Conservation (phyloP, 2,329 filamentous ascomycete species). For the Shiraia sp. region DNA sequence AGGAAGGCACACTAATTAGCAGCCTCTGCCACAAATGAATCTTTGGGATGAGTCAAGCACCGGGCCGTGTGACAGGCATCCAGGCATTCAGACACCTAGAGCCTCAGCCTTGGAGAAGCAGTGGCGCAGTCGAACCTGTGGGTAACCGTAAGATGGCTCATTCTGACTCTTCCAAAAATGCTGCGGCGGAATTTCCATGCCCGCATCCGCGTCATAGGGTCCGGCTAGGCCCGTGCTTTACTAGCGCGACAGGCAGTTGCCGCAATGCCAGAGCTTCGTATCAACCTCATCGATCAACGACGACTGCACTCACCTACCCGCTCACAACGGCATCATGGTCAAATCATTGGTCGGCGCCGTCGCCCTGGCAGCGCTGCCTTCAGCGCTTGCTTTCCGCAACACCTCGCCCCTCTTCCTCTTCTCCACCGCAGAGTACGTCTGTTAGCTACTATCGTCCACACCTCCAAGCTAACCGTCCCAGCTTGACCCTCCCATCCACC, state of each 20-base stretch:
- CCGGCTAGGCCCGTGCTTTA: conserved; percentile 9
- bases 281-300: conserved; percentile 12
- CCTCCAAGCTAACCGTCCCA: conserved; percentile 32
- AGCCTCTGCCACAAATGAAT: conserved; percentile 5
- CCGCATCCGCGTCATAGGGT: conserved; percentile 32
- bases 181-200: conserved; percentile 18
- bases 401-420: conserved; percentile 89
- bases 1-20: conserved; percentile 5
- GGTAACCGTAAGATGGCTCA: too few species aligned
- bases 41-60: conserved; percentile 14
- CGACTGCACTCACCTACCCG: conserved; percentile 7
- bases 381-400: conserved; percentile 75
- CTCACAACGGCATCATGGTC: conserved; percentile 36
- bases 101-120: conserved; percentile 10
- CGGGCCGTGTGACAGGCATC: conserved; percentile 8
- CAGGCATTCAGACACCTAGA: conserved; percentile 4
- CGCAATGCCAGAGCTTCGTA: conserved; percentile 18
- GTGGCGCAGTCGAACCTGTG: conserved; percentile 9
- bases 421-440: conserved; percentile 76
- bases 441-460: conserved; percentile 8
- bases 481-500: conserved; percentile 30
- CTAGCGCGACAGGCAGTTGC: conserved; percentile 7
- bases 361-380: conserved; percentile 57
- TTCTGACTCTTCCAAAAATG: conserved; percentile 4
- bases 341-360: conserved; percentile 54